Evolutionary conservation across 176 grass and related monocot genomes (phyloP).

Genomic region (Bromus sterilis): DNA sequence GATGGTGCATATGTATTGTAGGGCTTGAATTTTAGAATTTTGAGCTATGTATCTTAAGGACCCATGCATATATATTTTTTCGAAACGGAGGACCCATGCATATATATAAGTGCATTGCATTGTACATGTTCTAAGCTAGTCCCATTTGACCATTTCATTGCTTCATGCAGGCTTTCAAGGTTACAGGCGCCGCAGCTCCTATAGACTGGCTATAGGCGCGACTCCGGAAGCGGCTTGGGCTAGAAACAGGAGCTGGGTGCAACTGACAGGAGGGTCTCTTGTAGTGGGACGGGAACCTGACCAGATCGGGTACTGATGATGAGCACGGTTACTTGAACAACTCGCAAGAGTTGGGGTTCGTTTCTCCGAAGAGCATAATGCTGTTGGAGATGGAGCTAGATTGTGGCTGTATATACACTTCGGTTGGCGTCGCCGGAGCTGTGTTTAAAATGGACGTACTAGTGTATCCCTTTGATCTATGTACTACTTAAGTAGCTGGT

Average conservation of each 20-base stretch:
- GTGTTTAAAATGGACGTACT: background rate
- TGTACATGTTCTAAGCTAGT: background rate
- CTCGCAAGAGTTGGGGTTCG: background rate
- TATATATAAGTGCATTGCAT: background rate
- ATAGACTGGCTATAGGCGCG: no score
- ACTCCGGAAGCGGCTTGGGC: no score
- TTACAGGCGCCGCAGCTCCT: background rate
- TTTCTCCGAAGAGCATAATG: background rate
- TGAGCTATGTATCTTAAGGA: no score
- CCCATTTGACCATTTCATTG: slow-evolving; percentile 13
- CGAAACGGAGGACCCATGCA: no score
- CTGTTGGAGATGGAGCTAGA: background rate
- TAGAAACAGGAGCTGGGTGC: slow-evolving; percentile 1
- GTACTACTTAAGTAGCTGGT: background rate
- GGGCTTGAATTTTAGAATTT: background rate
- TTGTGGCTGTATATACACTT: slow-evolving; percentile 27
- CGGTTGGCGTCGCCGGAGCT: background rate
- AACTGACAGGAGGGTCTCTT: slow-evolving; percentile 6
- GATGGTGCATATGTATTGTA: background rate
- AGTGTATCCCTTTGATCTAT: background rate
- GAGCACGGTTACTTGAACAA: background rate
- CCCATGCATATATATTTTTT: no score
- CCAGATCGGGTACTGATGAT: background rate
- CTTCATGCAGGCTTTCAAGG: slow-evolving; percentile 15
- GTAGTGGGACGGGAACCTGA: background rate